Evolutionary conservation across 306 rosid genomes (phyloP).

Genomic region (Begonia peltatifolia): DNA sequence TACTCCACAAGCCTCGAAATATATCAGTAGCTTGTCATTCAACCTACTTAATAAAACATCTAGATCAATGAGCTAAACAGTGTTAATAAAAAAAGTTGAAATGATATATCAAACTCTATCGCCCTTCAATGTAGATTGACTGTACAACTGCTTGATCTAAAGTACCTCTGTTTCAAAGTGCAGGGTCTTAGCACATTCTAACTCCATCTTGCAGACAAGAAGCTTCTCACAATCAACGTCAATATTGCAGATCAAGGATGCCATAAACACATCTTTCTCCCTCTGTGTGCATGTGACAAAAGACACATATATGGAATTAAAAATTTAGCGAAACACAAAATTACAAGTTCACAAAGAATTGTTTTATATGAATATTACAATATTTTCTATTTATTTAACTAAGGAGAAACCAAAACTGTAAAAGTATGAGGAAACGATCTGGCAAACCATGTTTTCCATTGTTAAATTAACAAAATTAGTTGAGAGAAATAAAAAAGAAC

Average conservation of each 20-base stretch:
- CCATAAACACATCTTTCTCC: constrained; percentile 74
- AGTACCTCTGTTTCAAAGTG: constrained; percentile 79
- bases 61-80: neutral
- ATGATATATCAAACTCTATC: too few relatives aligned
- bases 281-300: constrained; percentile 17
- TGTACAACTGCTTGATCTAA: neutral
- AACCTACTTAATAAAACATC: constrained; percentile 6
- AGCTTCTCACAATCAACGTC: constrained; percentile 60
- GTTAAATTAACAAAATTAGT: too few relatives aligned
- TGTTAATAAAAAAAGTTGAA: neutral
- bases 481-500: too few relatives aligned
- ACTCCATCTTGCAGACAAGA: constrained; percentile 62
- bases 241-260: constrained; percentile 82
- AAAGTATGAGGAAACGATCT: too few relatives aligned
- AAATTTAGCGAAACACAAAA: too few relatives aligned
- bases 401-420: too few relatives aligned
- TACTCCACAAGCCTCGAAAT: neutral
- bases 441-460: too few relatives aligned
- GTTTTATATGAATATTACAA: too few relatives aligned
- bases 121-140: too few relatives aligned
- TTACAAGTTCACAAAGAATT: too few relatives aligned
- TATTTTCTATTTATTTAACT: too few relatives aligned
- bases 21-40: neutral
- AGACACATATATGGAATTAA: too few relatives aligned
- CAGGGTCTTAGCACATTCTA: constrained; percentile 66